Evolutionary conservation across 768 basidiomycete genomes (phyloP).

Genomic region (Kwoniella mangroviensis): DNA sequence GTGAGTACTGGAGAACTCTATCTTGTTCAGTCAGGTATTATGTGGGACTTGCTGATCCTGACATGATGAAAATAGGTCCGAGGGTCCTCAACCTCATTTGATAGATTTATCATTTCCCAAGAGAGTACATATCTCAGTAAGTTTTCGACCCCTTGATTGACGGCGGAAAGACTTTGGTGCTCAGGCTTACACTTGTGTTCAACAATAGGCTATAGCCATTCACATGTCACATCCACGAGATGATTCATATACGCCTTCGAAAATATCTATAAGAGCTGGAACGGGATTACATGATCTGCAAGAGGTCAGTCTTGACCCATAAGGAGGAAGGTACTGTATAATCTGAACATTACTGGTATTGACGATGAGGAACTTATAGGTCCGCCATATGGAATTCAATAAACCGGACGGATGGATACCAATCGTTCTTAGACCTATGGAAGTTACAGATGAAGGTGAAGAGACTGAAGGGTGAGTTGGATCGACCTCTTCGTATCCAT

Average conservation of each 20-base stretch:
- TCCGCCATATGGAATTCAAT: conserved; percentile 71
- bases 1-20: conserved; percentile 63
- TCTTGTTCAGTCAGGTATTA: too few relatives aligned
- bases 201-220: conserved; percentile 45
- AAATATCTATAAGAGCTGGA: conserved; percentile 86
- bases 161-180: background rate
- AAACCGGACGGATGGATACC: conserved; percentile 93
- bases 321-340: too few relatives aligned
- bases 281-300: conserved; percentile 89
- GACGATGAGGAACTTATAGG: conserved; percentile 18
- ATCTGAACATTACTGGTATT: too few relatives aligned
- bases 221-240: conserved; percentile 64
- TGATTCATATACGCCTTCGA: conserved; percentile 96
- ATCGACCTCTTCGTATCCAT: background rate
- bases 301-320: conserved; percentile 67
- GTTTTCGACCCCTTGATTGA: conserved; percentile 20
- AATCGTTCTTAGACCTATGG: conserved; percentile 51
- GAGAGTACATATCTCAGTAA: conserved; percentile 83
- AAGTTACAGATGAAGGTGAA: conserved; percentile 67
- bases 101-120: conserved; percentile 92
- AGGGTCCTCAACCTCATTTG: conserved; percentile 96
- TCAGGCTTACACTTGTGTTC: background rate
- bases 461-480: conserved; percentile 75
- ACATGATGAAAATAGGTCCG: conserved; percentile 59
- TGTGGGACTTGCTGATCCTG: too few relatives aligned